These are phyloP conservation scores for Knufia fluminis DNA, from an alignment of 2,329 filamentous ascomycete species.

Conservation along the genomic window DNA sequence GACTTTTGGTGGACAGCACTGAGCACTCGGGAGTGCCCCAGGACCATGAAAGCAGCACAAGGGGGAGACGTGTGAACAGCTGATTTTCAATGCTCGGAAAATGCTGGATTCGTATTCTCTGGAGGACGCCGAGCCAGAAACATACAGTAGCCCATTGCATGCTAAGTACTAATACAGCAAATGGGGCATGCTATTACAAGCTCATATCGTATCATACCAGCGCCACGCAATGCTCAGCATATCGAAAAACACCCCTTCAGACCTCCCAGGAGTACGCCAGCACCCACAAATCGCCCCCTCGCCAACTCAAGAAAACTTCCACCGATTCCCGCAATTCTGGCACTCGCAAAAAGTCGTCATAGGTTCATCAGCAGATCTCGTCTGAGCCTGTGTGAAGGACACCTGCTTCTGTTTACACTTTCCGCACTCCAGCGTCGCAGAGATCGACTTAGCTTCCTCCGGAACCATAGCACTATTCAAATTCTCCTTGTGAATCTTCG, in stretches of 20 bases:
- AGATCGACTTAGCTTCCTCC: constrained; percentile 83
- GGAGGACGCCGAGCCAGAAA: no score
- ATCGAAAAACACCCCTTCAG: no score
- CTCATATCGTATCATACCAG: background rate
- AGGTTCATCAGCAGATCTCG: constrained; percentile 87
- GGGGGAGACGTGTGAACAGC: no score
- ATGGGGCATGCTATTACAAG: background rate
- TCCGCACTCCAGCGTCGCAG: constrained; percentile 75
- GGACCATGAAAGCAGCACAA: no score
- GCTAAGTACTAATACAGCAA: no score
- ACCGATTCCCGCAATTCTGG: constrained; percentile 40
- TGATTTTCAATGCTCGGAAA: no score
- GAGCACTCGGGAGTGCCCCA: no score
- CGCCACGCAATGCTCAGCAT: background rate
- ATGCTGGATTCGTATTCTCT: background rate
- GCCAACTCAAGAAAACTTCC: constrained; percentile 28
- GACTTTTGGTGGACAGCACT: no score
- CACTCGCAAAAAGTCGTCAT: constrained; percentile 43
- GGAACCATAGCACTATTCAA: constrained; percentile 96
- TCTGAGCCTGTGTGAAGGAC: constrained; percentile 89
- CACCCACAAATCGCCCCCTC: background rate
- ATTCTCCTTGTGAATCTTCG: constrained; percentile 76
- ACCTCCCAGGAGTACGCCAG: background rate
- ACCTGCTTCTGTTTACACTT: constrained; percentile 92
- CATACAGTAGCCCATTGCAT: no score